Base-by-base conservation (phyloP, 2,329 filamentous ascomycete species). In the Colletotrichum tropicicola region DNA sequence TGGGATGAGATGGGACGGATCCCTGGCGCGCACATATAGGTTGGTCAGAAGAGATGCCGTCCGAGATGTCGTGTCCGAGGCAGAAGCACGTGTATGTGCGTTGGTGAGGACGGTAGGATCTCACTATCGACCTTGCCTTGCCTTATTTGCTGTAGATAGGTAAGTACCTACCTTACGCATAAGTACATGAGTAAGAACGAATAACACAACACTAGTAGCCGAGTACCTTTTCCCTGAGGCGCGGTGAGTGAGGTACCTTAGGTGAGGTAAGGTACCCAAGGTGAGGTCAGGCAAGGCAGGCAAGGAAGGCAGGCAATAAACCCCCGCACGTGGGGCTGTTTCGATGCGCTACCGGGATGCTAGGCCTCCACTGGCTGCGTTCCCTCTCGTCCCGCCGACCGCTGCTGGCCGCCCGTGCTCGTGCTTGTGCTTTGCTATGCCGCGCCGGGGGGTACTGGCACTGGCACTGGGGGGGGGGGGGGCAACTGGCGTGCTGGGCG, bases 291-390 rank as follows among this genome's bases (percentile, higher is more conserved):
- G n/a, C n/a, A n/a, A n/a, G n/a, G n/a, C n/a, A n/a, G n/a, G n/a
- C n/a, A n/a, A n/a, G n/a, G n/a, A n/a, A n/a, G n/a, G n/a, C n/a
- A n/a, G n/a, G n/a, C n/a, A n/a, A 6, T 27, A 57, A 56, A 25
- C 59, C 63, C 63, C 59, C 59, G 45, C 59, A 57, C 63, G 59
- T 66, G 63, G 63, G 59, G 59, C 59, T 64, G 63, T 58, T 66
- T 64, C 59, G 59, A 66, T 66, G 63, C 59, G 63, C 63, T 64
- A 66, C 63, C 52, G 25, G 63, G 63, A 66, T 58, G 28, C 59
- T 61, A 35, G 58, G 43, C 23, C 44, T 41, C 23, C 21, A 28
- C n/a, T 58, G 17, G 43, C 30, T 17, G 25, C 44, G 21, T 30
- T 30, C 21, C 37, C 44, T 28, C 43, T 44, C 19, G 39, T 51